Percentiles rank a stretch among this genome's conserved stretches.
Evolutionary conservation across 1,284 basidiomycete species (phyloP).

Genomic region (Wallemia ichthyophaga): DNA sequence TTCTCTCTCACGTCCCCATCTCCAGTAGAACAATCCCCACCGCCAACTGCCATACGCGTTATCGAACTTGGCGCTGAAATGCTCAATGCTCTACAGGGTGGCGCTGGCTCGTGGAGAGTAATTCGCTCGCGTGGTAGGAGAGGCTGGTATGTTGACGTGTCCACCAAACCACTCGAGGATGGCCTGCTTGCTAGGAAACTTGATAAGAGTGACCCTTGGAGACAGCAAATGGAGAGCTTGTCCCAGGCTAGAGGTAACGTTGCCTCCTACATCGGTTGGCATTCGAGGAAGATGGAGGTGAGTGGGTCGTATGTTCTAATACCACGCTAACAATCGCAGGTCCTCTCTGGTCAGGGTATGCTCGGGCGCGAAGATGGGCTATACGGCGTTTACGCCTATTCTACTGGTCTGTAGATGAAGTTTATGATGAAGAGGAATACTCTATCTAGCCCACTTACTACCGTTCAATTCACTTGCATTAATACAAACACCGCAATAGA

Average conservation of each 20-base stretch:
- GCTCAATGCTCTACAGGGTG: conserved; percentile 37
- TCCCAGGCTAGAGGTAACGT: conserved; percentile 63
- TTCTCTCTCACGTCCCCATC: conserved; percentile 18
- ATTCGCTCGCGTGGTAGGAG: conserved; percentile 68
- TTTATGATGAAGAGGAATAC: not conserved
- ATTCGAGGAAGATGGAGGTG: conserved; percentile 89
- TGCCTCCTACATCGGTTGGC: conserved; percentile 71
- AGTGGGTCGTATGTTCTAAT: conserved; percentile 10
- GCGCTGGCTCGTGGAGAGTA: conserved; percentile 56
- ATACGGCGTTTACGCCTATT: conserved; percentile 30
- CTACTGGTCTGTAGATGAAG: not conserved
- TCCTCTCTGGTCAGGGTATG: conserved; percentile 61
- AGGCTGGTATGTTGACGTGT: conserved; percentile 81
- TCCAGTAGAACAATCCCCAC: conserved; percentile 14
- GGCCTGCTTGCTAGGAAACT: conserved; percentile 15
- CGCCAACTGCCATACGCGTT: conserved; percentile 51
- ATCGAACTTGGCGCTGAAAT: conserved; percentile 55
- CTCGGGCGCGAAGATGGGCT: conserved; percentile 68
- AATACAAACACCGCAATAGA: no score
- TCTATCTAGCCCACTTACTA: no score
- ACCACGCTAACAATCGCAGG: conserved; percentile 16
- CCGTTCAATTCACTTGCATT: no score
- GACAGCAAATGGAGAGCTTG: conserved; percentile 35
- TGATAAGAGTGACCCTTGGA: conserved; percentile 28
- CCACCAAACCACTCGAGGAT: conserved; percentile 37